Evolutionary conservation across 768 basidiomycete species (phyloP), one percentile per base, ranked within the genome.

Genomic region (Tephrocybe sp.): DNA sequence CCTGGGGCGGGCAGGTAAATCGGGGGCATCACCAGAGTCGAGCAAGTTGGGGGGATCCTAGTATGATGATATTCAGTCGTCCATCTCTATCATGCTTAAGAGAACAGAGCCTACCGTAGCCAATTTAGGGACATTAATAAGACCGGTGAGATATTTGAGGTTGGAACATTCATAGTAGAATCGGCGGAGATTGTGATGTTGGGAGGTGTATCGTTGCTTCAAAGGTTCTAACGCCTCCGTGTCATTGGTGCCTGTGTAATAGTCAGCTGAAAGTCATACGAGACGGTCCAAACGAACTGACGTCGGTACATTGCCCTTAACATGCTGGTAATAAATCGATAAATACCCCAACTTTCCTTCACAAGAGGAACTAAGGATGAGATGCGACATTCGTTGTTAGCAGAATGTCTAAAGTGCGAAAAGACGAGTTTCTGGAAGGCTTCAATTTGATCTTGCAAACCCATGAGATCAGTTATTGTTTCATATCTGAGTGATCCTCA

Each of bases 161-260:
- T 98, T 98, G 9, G 94, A 97, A 66, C 97, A 99, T 66, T 99
- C 97, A 66, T 98, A 98, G 74, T 98, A 98, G 72, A 97, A 99
- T 67, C 96, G 93, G 55, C 97, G 87, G 9, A 99, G 79, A 56
- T 83, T 87, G 63, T 94, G 85, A 63, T 99, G 97, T 62, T 98
- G 97, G 19, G 90, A 80, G 52, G 82, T 85, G 70, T 87, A 99
- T 30, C 97, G 84, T 64, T 89, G 81, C 39, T 87, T 80, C 16
- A 99, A 74, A 1, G 94, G 95, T 62, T 94, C 91, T 55, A 99
- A 71, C 2, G 86, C 94, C 39, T 98, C 97, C 34, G 78, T 73
- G 53, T 91, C 89, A 60, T 90, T 91, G 22, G 94, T 95, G 60
- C 92, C 95, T 97, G 31, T 39, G 35, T 16, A 36, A 44, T 17